Conservation (phyloP, 1,284 basidiomycete species). For the Malassezia equina region DNA sequence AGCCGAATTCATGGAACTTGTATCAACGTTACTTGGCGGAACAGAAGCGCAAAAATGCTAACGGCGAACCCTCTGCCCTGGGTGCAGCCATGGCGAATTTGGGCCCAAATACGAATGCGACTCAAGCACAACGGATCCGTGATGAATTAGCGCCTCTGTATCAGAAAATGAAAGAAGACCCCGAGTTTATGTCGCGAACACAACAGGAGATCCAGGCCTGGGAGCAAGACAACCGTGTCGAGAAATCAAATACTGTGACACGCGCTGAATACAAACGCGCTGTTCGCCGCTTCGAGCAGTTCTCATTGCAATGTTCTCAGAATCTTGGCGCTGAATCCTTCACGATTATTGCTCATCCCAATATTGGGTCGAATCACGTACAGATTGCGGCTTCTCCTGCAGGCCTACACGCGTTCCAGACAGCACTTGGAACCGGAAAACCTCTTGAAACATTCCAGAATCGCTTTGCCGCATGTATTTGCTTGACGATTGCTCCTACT, state of each 20-base stretch:
- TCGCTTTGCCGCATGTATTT: constrained; percentile 17
- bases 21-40: constrained; percentile 18
- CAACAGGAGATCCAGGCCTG: constrained; percentile 17
- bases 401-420: constrained; percentile 17
- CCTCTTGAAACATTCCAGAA: constrained; percentile 18
- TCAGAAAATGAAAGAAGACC: constrained; percentile 20
- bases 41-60: constrained; percentile 16
- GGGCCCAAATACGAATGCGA: not conserved
- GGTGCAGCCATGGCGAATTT: not conserved
- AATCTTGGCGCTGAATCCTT: constrained; percentile 19
- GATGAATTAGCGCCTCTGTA: constrained; percentile 19
- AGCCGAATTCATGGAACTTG: constrained; percentile 19
- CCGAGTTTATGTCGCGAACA: constrained; percentile 14
- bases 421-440: constrained; percentile 15
- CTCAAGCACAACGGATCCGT: constrained; percentile 16
- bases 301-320: constrained; percentile 17
- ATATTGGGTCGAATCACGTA: constrained; percentile 18
- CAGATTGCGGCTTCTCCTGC: constrained; percentile 17
- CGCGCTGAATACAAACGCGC: constrained; percentile 18
- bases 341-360: constrained; percentile 17
- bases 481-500: constrained; percentile 14
- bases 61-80: constrained; percentile 3
- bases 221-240: constrained; percentile 15
- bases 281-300: constrained; percentile 19
- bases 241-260: constrained; percentile 12